A percentile compares a stretch with the other conserved stretches of the same genome.
Conservation (phyloP, 2,329 filamentous ascomycete species). For the Colletotrichum sp. region DNA sequence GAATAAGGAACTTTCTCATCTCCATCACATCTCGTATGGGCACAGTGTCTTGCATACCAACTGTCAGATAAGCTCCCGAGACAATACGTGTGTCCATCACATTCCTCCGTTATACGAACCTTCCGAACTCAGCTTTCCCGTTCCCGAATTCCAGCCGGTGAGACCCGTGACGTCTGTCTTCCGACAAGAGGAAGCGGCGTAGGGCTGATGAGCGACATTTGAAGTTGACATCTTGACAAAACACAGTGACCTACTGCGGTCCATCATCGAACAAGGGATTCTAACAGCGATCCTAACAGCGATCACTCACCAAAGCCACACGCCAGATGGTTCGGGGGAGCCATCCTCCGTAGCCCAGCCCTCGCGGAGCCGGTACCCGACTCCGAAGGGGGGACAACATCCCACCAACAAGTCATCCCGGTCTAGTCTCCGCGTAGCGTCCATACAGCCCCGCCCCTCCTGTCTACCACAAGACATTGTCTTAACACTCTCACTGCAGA, state of each 20-base stretch:
- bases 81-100: not conserved
- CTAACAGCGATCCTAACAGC: not conserved
- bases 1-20: not conserved
- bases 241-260: not conserved
- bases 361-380: not conserved
- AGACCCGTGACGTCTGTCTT: not conserved
- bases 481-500: not conserved
- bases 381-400: not conserved
- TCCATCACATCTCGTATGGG: not conserved
- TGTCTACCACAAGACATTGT: not conserved
- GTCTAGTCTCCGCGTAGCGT: not conserved
- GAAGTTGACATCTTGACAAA: not conserved
- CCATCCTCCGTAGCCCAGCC: not conserved
- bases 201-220: not conserved
- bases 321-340: not conserved
- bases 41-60: not conserved
- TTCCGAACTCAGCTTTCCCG: not conserved
- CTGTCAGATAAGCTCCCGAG: not conserved
- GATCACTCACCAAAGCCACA: not conserved
- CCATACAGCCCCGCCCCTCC: not conserved
- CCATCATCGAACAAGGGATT: not conserved
- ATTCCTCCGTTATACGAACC: not conserved
- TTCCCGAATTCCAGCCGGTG: not conserved
- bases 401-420: not conserved
- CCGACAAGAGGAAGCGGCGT: not conserved